Percentiles rank a stretch among this genome's conserved stretches.
These are phyloP conservation scores for Clohesyomyces aquaticus DNA, from an alignment of 495 filamentous ascomycete species.

Conservation along the genomic window DNA sequence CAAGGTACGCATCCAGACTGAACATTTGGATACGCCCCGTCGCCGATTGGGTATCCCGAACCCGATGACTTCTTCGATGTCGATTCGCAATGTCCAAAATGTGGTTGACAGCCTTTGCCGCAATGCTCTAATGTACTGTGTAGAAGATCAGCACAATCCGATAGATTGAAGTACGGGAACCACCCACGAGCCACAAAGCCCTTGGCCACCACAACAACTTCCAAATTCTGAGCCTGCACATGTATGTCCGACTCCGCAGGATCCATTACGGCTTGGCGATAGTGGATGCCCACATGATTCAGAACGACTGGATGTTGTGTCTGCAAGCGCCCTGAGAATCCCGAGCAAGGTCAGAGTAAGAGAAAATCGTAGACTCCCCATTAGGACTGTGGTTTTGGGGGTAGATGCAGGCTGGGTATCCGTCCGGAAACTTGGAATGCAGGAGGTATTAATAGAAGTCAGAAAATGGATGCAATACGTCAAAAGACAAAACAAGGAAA, in stretches of 20 bases:
- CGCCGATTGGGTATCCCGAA: no score
- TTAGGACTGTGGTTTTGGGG: background rate
- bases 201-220: conserved; percentile 23
- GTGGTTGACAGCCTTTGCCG: conserved; percentile 26
- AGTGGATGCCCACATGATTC: conserved; percentile 36
- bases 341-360: background rate
- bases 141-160: background rate
- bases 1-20: conserved; percentile 49
- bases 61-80: conserved; percentile 14
- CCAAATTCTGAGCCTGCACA: conserved; percentile 34
- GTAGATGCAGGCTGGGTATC: no score
- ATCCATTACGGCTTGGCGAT: conserved; percentile 36
- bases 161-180: background rate
- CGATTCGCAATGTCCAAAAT: conserved; percentile 25
- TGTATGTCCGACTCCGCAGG: conserved; percentile 25
- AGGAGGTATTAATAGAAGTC: no score
- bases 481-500: no score
- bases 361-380: background rate
- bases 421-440: no score
- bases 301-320: conserved; percentile 2
- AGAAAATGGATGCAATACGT: no score
- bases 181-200: conserved; percentile 27
- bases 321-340: background rate
- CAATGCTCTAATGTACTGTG: conserved; percentile 25
- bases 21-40: no score